A percentile compares a stretch with the other conserved stretches of the same genome.
Evolutionary conservation across 805 yeast genomes (phyloP).

Genomic region (Saccharomycopsis fermentans): DNA sequence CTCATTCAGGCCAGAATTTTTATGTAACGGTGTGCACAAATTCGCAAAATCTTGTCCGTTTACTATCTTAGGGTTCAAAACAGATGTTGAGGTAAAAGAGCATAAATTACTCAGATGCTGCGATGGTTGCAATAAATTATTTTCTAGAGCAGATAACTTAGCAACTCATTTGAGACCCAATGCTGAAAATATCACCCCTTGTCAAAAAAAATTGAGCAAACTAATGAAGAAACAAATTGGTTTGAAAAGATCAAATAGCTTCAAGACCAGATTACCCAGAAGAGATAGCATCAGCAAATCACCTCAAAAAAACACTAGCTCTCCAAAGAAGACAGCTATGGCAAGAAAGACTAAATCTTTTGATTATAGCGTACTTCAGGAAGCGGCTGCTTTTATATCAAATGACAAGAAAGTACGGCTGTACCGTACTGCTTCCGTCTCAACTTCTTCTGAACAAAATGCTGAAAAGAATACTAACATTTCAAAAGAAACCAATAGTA

Average conservation of each 20-base stretch:
- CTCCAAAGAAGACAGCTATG: background rate
- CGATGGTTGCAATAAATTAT: constrained; percentile 10
- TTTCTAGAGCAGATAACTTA: constrained; percentile 17
- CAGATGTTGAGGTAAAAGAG: constrained; percentile 11
- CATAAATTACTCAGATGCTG: constrained; percentile 14
- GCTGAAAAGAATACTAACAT: background rate
- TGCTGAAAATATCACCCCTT: constrained; percentile 15
- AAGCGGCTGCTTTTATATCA: background rate
- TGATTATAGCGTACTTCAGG: background rate
- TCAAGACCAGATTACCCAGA: background rate
- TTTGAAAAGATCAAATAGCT: background rate
- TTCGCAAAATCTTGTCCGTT: constrained; percentile 13
- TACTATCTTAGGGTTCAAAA: constrained; percentile 12
- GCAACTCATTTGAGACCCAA: constrained; percentile 13
- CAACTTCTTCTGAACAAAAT: background rate
- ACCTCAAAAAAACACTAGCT: background rate
- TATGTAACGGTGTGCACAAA: constrained; percentile 14
- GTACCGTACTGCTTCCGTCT: background rate
- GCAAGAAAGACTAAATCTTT: background rate
- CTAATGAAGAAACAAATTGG: background rate
- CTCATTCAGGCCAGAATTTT: constrained; percentile 8
- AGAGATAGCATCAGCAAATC: background rate
- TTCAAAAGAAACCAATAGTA: background rate
- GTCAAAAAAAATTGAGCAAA: constrained; percentile 1
- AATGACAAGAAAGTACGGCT: background rate